Evolutionary conservation across 108 stramenopile species (phyloP), one percentile per base, ranked within the genome.

Genomic region (Skeletonema menzelii): DNA sequence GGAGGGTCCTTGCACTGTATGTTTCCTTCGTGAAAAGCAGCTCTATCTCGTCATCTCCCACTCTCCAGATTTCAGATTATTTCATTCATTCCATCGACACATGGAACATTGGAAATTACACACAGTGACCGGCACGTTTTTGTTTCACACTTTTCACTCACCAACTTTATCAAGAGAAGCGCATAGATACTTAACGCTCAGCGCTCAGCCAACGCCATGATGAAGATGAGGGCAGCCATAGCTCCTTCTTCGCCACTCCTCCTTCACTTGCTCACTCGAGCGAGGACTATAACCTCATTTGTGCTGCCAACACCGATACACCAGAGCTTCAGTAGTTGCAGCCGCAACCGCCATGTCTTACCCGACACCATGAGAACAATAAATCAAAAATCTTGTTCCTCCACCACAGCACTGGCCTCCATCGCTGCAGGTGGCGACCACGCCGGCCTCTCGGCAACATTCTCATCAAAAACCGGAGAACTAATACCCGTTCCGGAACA

Each of bases 401-500:
- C 46, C n/a, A 46, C 4, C 17, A 19, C 46, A 19, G n/a, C 44
- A 47, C 17, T 47, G 3, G 46, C 0, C 15, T 34, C 67, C 11
- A 6, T 12, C 13, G 20, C 72, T 31, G 13, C 82, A 15, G 92
- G 92, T 24, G 92, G 92, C 17, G 92, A 94, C 63, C 88, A 83
- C 76, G 88, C 86, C 46, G 92, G 92, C 12, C 63, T 88, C 15
- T 73, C 72, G 0, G 92, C 88, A 2, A 94, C 84, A 1, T 91
- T 91, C 75, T 64, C 75, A 56, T 68, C 76, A 2, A 64, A 27
- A 2, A 69, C 64, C 19, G 90, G 90, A 20, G 61, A 69, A 4
- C 66, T 90, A 27, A 87, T 94, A 26, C 87, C 84, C 19, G 79
- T 94, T 14, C 92, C 92, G 10, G 86, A 87, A 59, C 80, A 88